A percentile compares a stretch with the other conserved stretches of the same genome.
These are phyloP conservation scores for Colletotrichum neosansevieriae DNA, from an alignment of 2,329 filamentous ascomycete genomes.

Conservation along the genomic window DNA sequence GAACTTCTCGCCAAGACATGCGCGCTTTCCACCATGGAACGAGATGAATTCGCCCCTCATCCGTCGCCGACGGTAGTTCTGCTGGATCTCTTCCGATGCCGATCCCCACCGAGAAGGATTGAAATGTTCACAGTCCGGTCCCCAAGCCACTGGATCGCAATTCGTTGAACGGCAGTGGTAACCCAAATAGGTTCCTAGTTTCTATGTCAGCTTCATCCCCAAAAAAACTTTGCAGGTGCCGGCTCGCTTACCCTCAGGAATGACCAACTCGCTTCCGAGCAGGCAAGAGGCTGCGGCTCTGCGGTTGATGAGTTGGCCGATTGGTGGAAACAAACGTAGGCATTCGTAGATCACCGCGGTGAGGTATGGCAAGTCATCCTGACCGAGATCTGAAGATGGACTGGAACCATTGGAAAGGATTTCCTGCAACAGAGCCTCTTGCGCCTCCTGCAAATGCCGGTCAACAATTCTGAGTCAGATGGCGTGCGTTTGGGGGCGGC, in stretches of 20 bases:
- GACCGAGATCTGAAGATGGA: constrained; percentile 40
- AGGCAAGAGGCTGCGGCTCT: constrained; percentile 45
- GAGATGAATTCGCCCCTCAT: constrained; percentile 54
- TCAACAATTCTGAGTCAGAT: constrained; percentile 25
- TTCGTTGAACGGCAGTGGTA: constrained; percentile 56
- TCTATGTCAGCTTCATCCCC: neutral
- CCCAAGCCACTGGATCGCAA: constrained; percentile 48
- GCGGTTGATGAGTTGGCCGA: constrained; percentile 62
- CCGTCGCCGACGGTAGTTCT: constrained; percentile 50
- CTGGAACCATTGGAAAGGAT: constrained; percentile 41
- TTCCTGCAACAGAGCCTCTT: constrained; percentile 49
- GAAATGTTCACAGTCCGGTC: constrained; percentile 52
- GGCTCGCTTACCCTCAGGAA: constrained; percentile 44
- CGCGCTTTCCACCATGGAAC: constrained; percentile 55
- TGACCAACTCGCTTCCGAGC: constrained; percentile 47
- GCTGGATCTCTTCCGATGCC: constrained; percentile 50
- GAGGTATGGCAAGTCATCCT: constrained; percentile 54
- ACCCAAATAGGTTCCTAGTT: constrained; percentile 52
- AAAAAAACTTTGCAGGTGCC: neutral
- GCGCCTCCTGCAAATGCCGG: constrained; percentile 43
- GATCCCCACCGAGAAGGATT: constrained; percentile 54
- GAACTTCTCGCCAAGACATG: constrained; percentile 56
- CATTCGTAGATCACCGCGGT: constrained; percentile 59
- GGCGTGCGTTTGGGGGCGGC: neutral
- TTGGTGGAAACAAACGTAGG: constrained; percentile 61